Evolutionary conservation across 192 early-diverging fungal genomes (phyloP).

Genomic region (Chytriomyces confervae): DNA sequence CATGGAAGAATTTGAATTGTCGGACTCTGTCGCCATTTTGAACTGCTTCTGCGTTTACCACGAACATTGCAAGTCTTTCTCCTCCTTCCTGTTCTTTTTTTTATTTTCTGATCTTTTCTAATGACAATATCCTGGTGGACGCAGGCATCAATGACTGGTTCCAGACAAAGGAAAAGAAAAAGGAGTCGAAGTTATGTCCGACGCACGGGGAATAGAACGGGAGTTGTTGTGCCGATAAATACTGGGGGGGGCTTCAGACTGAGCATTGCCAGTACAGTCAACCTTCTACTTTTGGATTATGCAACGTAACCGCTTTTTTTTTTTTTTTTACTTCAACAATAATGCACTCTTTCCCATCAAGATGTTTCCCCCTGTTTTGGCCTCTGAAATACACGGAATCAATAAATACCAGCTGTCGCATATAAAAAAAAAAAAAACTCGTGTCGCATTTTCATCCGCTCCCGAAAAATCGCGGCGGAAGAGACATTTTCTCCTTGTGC

Average conservation of each 20-base stretch:
- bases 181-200: neutral
- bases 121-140: neutral
- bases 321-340: too few species aligned
- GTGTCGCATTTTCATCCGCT: too few species aligned
- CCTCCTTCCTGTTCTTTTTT: neutral
- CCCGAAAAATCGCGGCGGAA: neutral
- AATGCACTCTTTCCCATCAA: too few species aligned
- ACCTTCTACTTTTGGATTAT: too few species aligned
- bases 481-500: neutral
- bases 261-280: too few species aligned
- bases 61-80: constrained; percentile 19
- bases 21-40: constrained; percentile 7
- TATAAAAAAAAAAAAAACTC: too few species aligned
- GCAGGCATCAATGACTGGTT: constrained; percentile 30
- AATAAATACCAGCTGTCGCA: too few species aligned
- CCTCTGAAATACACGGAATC: too few species aligned
- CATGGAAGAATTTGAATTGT: constrained; percentile 25
- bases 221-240: too few species aligned
- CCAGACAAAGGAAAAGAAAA: neutral
- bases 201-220: neutral
- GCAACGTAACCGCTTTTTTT: too few species aligned
- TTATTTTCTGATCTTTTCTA: neutral
- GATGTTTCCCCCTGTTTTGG: too few species aligned
- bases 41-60: constrained; percentile 29
- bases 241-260: too few species aligned